phyloP scores from a whole-genome alignment of 768 basidiomycete genomes.

The Suillus brevipes region DNA sequence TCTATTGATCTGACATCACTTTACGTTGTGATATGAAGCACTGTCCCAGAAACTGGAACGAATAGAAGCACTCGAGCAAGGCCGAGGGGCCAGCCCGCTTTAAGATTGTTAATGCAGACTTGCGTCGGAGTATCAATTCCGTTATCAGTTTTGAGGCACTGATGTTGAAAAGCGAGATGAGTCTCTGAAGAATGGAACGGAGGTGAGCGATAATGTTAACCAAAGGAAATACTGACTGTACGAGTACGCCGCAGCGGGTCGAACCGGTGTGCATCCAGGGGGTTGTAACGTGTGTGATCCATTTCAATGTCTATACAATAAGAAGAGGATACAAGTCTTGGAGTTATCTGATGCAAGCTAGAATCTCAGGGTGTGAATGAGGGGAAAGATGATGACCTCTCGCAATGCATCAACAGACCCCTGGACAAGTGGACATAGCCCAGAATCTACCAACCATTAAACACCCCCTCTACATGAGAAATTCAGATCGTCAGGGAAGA shows the following conservation, averaged over 20 bases:
- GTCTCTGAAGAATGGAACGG: slow-evolving; percentile 20
- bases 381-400: background rate
- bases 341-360: background rate
- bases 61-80: too few species aligned
- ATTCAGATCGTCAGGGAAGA: slow-evolving; percentile 23
- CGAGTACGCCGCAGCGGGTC: background rate
- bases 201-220: slow-evolving; percentile 19
- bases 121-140: too few species aligned
- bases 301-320: slow-evolving; percentile 9
- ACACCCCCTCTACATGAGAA: slow-evolving; percentile 20
- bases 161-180: slow-evolving; percentile 12
- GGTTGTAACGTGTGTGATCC: background rate
- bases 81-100: too few species aligned
- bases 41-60: too few species aligned
- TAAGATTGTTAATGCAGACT: too few species aligned
- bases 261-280: background rate
- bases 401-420: slow-evolving; percentile 7
- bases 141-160: slow-evolving; percentile 12
- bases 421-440: slow-evolving; percentile 26
- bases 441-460: slow-evolving; percentile 28
- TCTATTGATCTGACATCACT: too few species aligned
- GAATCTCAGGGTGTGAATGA: background rate
- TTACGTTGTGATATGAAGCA: too few species aligned
- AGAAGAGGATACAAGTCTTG: background rate
- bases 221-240: slow-evolving; percentile 20